Percentiles rank a stretch among this genome's conserved stretches.
Evolutionary conservation across 2,329 filamentous ascomycete species (phyloP).

Genomic region (Aspergillus bombycis): DNA sequence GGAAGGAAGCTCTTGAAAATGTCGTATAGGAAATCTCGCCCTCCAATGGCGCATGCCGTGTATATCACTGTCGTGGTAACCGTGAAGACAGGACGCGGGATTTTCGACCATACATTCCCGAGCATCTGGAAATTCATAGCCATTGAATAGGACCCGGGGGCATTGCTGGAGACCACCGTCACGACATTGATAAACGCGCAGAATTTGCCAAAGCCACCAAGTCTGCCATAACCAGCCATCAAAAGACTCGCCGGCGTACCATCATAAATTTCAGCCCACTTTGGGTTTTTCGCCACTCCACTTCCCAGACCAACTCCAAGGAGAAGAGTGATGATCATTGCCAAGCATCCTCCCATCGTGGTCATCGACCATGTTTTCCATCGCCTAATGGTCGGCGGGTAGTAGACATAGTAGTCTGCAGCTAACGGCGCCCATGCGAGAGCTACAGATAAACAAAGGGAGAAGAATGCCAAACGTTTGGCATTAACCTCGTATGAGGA

Average conservation of each 20-base stretch:
- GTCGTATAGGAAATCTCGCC: constrained; percentile 47
- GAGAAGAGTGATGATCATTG: constrained; percentile 40
- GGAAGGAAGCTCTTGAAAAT: constrained; percentile 51
- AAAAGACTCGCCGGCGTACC: constrained; percentile 41
- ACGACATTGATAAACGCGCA: constrained; percentile 48
- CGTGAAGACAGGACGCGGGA: constrained; percentile 50
- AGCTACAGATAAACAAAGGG: constrained; percentile 38
- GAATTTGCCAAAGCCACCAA: constrained; percentile 48
- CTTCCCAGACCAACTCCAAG: constrained; percentile 48
- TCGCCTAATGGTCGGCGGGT: constrained; percentile 40
- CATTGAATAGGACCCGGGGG: constrained; percentile 49
- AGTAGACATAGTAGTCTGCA: constrained; percentile 51
- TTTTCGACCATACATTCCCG: constrained; percentile 38
- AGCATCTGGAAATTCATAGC: constrained; percentile 50
- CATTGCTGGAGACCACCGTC: constrained; percentile 49
- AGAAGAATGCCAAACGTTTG: constrained; percentile 42
- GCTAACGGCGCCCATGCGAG: constrained; percentile 40
- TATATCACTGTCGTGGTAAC: constrained; percentile 46
- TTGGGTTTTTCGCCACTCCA: constrained; percentile 36
- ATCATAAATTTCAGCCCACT: constrained; percentile 24
- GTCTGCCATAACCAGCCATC: constrained; percentile 40
- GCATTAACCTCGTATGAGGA: constrained; percentile 34
- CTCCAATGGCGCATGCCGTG: constrained; percentile 48
- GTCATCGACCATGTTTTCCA: constrained; percentile 44
- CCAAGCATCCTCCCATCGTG: constrained; percentile 37